Evolutionary conservation across 176 grass and related monocot genomes (phyloP).

Genomic region (Thinopyrum elongatum): DNA sequence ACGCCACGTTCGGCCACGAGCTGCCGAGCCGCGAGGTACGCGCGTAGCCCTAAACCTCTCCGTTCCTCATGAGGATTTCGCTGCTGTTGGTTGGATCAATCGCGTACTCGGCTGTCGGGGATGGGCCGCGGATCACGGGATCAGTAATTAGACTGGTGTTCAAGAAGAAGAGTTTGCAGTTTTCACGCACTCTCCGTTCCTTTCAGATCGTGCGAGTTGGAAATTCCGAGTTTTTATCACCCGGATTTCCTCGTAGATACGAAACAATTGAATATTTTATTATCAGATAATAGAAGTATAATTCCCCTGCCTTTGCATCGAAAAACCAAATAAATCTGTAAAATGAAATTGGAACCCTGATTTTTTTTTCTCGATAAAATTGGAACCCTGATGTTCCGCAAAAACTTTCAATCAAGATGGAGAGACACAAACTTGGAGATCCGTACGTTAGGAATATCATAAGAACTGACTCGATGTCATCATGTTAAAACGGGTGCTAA

Average conservation of each 20-base stretch:
- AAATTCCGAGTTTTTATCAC: background rate
- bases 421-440: background rate
- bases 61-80: background rate
- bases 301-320: background rate
- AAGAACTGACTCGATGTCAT: background rate
- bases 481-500: too few species aligned
- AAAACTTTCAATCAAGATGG: background rate
- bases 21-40: conserved; percentile 47
- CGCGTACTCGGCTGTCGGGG: background rate
- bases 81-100: background rate
- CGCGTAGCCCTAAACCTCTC: background rate
- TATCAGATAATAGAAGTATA: background rate
- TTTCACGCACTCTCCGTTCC: background rate
- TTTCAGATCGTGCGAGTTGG: background rate
- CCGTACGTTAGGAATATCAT: background rate
- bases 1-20: conserved; percentile 48
- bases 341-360: background rate
- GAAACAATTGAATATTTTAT: background rate
- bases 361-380: too few species aligned
- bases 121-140: background rate
- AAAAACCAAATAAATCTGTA: too few species aligned
- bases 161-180: background rate
- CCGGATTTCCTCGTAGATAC: background rate
- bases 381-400: background rate
- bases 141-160: background rate